Percentiles rank a stretch among this genome's conserved stretches.
Conservation (phyloP, 2,329 filamentous ascomycete genomes). For the Xylaria sp. region DNA sequence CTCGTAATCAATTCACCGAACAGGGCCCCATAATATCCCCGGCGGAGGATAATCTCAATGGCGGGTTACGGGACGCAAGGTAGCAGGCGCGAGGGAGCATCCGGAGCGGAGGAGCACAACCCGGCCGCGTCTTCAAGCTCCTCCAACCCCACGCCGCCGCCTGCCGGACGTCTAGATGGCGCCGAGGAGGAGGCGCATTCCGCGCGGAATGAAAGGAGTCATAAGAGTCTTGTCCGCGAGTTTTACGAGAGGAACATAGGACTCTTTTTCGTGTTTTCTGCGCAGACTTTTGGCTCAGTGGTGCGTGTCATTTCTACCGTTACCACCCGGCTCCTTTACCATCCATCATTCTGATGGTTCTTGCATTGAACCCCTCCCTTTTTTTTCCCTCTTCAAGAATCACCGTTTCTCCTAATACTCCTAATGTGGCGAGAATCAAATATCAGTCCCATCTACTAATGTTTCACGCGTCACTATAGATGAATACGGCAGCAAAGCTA, state of each 20-base stretch:
- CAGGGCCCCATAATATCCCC: not conserved
- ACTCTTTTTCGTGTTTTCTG: constrained; percentile 47
- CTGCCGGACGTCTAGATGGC: not conserved
- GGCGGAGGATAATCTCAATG: not conserved
- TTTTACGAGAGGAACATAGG: constrained; percentile 57
- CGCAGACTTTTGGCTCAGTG: constrained; percentile 49
- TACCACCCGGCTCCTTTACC: too few species aligned
- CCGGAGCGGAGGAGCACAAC: not conserved
- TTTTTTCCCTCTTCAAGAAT: too few species aligned
- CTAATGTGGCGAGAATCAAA: not conserved
- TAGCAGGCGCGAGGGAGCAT: not conserved
- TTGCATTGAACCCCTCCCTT: not conserved
- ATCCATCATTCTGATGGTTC: not conserved
- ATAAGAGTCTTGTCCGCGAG: constrained; percentile 23
- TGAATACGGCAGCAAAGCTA: constrained; percentile 48
- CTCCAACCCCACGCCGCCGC: constrained; percentile 3
- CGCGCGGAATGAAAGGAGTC: not conserved
- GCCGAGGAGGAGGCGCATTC: not conserved
- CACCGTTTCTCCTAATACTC: not conserved
- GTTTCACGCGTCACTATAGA: constrained; percentile 37
- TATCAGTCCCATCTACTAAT: not conserved
- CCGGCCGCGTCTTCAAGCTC: constrained; percentile 4
- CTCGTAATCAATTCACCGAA: not conserved
- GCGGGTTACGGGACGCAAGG: constrained; percentile 23
- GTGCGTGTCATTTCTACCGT: constrained; percentile 32